Base-by-base conservation (phyloP, 139 green algal species). In the Chlorella vulgaris region DNA sequence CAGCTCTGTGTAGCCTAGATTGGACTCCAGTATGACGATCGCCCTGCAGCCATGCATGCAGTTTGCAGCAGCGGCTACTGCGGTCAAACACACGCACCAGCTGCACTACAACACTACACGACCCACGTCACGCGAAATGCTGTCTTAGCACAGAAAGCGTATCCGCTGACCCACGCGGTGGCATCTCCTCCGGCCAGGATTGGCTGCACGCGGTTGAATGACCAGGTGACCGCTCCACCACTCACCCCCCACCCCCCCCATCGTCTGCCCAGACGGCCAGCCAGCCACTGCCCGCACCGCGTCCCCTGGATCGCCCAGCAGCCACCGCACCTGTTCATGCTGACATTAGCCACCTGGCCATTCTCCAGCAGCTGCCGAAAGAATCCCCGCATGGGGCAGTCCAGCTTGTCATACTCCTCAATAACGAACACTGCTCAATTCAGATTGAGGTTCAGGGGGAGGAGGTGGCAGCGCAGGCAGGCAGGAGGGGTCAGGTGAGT, bases 401-500 rank as follows among this genome's bases (percentile, higher is more conserved):
- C 91, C 70, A 98, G 81, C 85, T 98, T 98, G 85, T 98, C 95
- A 77, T 98, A 98, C 92, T 98, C 95, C 85, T 98, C 95, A 4
- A 98, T 81, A 21, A 98, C 94, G 15, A 98, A 61, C 51, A 98
- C 71, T 84, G 68, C 51, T 50, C 33, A 71, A n/a, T 13, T 13
- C 65, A 71, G 35, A n/a, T n/a, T 31, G 31, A 50, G 31, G 7
- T 31, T 67, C 60, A n/a, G 21, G 28, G n/a, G n/a, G n/a, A n/a
- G n/a, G n/a, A n/a, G n/a, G n/a, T n/a, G n/a, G n/a, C n/a, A n/a
- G n/a, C n/a, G n/a, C n/a, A n/a, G n/a, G n/a, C n/a, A n/a, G n/a
- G n/a, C n/a, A n/a, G n/a, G n/a, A n/a, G n/a, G n/a, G n/a, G n/a
- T n/a, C n/a, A n/a, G n/a, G n/a, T n/a, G n/a, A n/a, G n/a, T n/a